Percentiles rank a stretch among this genome's conserved stretches.
Evolutionary conservation across 2,329 filamentous ascomycete genomes (phyloP).

Genomic region (Neonectria coccinea): DNA sequence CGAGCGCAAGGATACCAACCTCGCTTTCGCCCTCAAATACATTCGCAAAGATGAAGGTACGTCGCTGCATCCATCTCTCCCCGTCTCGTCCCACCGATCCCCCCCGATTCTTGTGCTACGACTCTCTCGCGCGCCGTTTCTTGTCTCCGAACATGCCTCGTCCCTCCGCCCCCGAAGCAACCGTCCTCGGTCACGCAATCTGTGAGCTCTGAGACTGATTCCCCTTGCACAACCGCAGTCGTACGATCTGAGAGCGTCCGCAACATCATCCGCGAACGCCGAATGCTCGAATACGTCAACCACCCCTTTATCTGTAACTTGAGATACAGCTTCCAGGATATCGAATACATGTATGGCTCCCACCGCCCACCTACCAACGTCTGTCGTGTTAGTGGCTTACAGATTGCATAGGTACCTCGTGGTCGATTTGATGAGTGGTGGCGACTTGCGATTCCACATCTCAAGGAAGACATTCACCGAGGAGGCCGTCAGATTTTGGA

Average conservation of each 20-base stretch:
- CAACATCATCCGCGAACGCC: conserved; percentile 96
- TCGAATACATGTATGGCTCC: conserved; percentile 89
- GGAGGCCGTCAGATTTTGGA: conserved; percentile 97
- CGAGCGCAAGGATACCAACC: conserved; percentile 92
- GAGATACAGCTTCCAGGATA: conserved; percentile 98
- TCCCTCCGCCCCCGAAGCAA: background rate
- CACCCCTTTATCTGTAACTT: conserved; percentile 98
- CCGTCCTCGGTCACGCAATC: conserved; percentile 15
- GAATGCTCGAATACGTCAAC: conserved; percentile 98
- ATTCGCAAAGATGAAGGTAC: conserved; percentile 98
- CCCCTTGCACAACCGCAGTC: conserved; percentile 65
- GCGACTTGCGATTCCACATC: conserved; percentile 96
- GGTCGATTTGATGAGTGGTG: conserved; percentile 97
- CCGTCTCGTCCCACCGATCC: conserved; percentile 7
- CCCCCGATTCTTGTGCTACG: conserved; percentile 13
- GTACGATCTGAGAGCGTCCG: conserved; percentile 97
- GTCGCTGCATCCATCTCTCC: conserved; percentile 42
- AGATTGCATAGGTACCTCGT: conserved; percentile 82
- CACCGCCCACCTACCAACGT: background rate
- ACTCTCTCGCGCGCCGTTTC: conserved; percentile 9
- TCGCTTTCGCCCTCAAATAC: conserved; percentile 97
- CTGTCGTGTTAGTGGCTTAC: conserved; percentile 33
- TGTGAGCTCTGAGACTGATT: conserved; percentile 37
- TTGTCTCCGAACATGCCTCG: conserved; percentile 4
- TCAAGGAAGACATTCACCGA: conserved; percentile 98